Percentiles rank a stretch among this genome's conserved stretches.
These are phyloP conservation scores for Daldinia vernicosa DNA, from an alignment of 495 filamentous ascomycete species.

Conservation along the genomic window DNA sequence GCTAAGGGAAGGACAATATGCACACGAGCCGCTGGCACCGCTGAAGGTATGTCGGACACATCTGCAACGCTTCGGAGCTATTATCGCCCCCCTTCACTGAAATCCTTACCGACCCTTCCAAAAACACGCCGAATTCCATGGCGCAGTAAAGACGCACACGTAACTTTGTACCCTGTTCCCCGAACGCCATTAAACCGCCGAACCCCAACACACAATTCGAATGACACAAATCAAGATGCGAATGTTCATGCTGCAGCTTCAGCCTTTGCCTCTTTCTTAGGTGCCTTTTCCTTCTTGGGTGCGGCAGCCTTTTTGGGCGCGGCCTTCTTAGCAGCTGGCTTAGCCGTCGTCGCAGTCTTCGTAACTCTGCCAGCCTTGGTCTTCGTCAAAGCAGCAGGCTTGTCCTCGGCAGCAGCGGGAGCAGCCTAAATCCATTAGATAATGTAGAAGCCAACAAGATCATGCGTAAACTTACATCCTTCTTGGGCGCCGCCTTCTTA, in stretches of 20 bases:
- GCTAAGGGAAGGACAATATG: slow-evolving; percentile 24
- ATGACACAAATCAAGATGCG: slow-evolving; percentile 31
- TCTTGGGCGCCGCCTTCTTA: slow-evolving; percentile 64
- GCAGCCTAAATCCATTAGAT: slow-evolving; percentile 49
- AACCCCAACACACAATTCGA: slow-evolving; percentile 37
- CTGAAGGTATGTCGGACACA: slow-evolving; percentile 30
- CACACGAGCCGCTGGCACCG: slow-evolving; percentile 27
- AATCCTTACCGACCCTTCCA: slow-evolving; percentile 35
- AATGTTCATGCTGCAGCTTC: slow-evolving; percentile 51
- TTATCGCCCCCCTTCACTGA: slow-evolving; percentile 17
- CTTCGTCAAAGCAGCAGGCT: slow-evolving; percentile 78
- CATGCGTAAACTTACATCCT: slow-evolving; percentile 48
- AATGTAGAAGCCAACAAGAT: neutral
- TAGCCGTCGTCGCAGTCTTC: slow-evolving; percentile 65
- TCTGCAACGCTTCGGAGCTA: slow-evolving; percentile 24
- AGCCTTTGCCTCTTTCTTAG: slow-evolving; percentile 69
- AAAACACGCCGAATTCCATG: slow-evolving; percentile 39
- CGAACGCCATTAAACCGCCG: slow-evolving; percentile 46
- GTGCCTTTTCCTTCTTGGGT: slow-evolving; percentile 70
- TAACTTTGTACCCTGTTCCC: slow-evolving; percentile 42
- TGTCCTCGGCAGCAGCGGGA: slow-evolving; percentile 74
- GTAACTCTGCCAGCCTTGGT: slow-evolving; percentile 92
- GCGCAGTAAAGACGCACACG: slow-evolving; percentile 33
- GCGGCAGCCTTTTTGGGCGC: slow-evolving; percentile 66
- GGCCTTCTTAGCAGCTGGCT: slow-evolving; percentile 68